phyloP scores from a whole-genome alignment of 257 asterid genomes.

The Nicotiana sylvestris region DNA sequence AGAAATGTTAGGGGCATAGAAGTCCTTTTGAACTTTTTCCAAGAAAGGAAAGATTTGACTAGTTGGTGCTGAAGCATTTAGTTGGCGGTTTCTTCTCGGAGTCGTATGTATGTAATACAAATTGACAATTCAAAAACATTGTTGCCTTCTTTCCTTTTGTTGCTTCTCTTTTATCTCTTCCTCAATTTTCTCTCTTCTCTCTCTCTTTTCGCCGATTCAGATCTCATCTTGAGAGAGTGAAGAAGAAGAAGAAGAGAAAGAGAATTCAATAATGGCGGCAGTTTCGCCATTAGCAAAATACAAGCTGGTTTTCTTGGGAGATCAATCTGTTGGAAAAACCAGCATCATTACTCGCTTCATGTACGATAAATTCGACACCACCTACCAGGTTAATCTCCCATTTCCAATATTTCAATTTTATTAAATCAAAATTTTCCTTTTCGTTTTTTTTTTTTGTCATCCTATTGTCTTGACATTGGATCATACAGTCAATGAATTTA shows the following conservation, averaged over 20 bases:
- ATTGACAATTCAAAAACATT: conserved; percentile 7
- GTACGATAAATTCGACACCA: conserved; percentile 11
- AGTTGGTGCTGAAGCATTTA: neutral
- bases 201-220: neutral
- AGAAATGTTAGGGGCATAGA: neutral
- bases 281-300: conserved; percentile 12
- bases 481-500: too few relatives aligned
- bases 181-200: conserved; percentile 6
- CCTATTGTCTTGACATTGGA: too few relatives aligned
- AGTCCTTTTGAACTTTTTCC: neutral
- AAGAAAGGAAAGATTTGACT: neutral
- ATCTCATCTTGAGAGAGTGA: conserved; percentile 3
- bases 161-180: neutral
- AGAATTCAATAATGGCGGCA: conserved; percentile 4
- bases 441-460: too few relatives aligned
- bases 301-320: neutral
- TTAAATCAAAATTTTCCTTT: too few relatives aligned
- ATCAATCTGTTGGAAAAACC: conserved; percentile 13
- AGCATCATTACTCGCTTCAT: conserved; percentile 10
- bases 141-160: neutral
- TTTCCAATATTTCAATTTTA: too few relatives aligned
- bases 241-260: neutral
- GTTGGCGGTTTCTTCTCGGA: conserved; percentile 10
- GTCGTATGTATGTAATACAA: neutral
- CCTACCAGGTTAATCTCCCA: neutral